Percentiles rank a stretch among this genome's conserved stretches.
Conservation (phyloP, 441 rosid genomes). For the Erodium chrysanthum region DNA sequence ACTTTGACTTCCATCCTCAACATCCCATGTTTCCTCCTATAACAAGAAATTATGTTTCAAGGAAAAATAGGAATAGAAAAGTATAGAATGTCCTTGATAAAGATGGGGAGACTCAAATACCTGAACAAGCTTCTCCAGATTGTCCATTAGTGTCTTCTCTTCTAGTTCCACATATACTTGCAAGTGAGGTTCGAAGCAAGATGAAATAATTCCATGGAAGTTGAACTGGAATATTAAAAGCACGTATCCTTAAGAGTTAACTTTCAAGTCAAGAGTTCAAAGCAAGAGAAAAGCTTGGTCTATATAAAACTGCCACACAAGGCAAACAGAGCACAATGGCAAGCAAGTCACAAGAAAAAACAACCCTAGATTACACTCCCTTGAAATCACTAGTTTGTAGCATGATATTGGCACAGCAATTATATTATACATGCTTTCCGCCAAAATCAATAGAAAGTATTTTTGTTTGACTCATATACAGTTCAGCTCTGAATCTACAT, state of each 20-base stretch:
- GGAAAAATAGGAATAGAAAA: slow-evolving; percentile 23
- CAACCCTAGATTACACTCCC: neutral
- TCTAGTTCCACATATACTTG: slow-evolving; percentile 80
- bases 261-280: slow-evolving; percentile 13
- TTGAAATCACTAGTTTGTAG: neutral
- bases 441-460: neutral
- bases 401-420: neutral
- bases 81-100: slow-evolving; percentile 11
- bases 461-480: neutral
- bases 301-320: neutral
- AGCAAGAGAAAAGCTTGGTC: slow-evolving; percentile 6
- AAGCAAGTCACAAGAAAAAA: neutral
- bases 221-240: slow-evolving; percentile 64
- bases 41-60: slow-evolving; percentile 13
- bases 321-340: neutral
- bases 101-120: slow-evolving; percentile 30
- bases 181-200: slow-evolving; percentile 97
- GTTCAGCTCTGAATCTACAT: neutral
- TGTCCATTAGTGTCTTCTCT: slow-evolving; percentile 97
- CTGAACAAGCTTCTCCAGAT: slow-evolving; percentile 92
- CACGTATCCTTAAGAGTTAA: slow-evolving; percentile 9
- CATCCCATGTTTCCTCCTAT: slow-evolving; percentile 99
- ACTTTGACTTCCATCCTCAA: slow-evolving; percentile 92
- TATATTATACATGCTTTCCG: neutral
- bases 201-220: slow-evolving; percentile 93